phyloP scores from a whole-genome alignment of 805 yeast species.

The Cyberlindnera bimundalis region DNA sequence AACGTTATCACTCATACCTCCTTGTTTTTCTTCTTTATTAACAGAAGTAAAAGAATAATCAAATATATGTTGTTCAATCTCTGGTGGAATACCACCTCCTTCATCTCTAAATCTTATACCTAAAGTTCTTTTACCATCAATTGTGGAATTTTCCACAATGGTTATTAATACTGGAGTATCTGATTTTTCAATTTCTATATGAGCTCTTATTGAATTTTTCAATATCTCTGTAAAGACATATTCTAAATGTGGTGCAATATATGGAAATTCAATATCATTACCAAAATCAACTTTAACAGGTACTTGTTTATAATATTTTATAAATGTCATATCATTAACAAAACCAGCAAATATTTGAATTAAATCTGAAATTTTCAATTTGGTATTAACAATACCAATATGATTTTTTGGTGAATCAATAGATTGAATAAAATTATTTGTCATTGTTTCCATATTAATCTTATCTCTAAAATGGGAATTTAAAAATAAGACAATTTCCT shows the following conservation, averaged over 20 bases:
- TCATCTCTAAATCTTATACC: conserved; percentile 78
- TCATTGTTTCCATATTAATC: conserved; percentile 80
- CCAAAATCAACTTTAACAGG: conserved; percentile 54
- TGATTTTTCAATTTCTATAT: conserved; percentile 57
- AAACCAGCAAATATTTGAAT: conserved; percentile 63
- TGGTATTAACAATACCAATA: conserved; percentile 65
- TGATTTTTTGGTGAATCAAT: conserved; percentile 46
- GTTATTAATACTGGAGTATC: conserved; percentile 44
- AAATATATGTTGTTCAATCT: conserved; percentile 62
- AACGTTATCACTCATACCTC: conserved; percentile 47
- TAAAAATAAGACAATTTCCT: conserved; percentile 57
- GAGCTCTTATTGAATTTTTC: conserved; percentile 86
- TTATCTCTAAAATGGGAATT: conserved; percentile 78
- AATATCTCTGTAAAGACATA: conserved; percentile 83
- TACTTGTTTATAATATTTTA: conserved; percentile 79
- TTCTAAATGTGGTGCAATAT: conserved; percentile 83
- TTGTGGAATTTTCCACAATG: conserved; percentile 33
- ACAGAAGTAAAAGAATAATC: conserved; percentile 86
- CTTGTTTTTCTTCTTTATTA: conserved; percentile 50
- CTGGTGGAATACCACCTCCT: conserved; percentile 85
- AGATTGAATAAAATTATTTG: conserved; percentile 77
- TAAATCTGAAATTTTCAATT: conserved; percentile 59
- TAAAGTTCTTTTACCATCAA: conserved; percentile 33
- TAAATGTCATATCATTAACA: conserved; percentile 77
- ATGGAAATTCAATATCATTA: conserved; percentile 64